Evolutionary conservation across 768 basidiomycete genomes (phyloP).

Genomic region (Tricholoma matsutake): DNA sequence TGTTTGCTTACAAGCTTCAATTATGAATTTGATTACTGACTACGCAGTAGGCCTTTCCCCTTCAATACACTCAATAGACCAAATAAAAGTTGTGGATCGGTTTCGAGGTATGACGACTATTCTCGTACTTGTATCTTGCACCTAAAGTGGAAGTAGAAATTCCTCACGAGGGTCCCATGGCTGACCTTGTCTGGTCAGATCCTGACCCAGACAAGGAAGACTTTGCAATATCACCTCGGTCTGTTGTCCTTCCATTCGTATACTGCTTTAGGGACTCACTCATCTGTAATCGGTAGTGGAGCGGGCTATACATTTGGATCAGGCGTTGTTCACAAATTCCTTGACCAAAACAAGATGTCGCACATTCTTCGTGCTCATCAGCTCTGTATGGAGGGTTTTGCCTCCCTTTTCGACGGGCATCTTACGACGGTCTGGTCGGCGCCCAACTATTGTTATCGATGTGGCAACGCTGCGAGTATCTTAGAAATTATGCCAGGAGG

Average conservation of each 20-base stretch:
- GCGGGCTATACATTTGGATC: constrained; percentile 99
- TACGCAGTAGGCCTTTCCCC: constrained; percentile 77
- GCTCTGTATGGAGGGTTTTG: constrained; percentile 98
- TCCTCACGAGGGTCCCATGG: constrained; percentile 99
- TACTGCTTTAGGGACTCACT: constrained; percentile 11
- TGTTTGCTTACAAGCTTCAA: constrained; percentile 30
- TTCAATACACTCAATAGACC: constrained; percentile 98
- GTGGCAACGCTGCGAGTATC: constrained; percentile 96
- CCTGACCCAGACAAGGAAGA: constrained; percentile 99
- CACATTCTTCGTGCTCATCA: constrained; percentile 98
- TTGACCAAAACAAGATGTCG: constrained; percentile 93
- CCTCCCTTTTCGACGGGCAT: constrained; percentile 94
- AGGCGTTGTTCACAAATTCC: constrained; percentile 96
- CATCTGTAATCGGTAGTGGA: constrained; percentile 54
- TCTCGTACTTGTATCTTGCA: constrained; percentile 14
- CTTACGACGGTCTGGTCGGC: constrained; percentile 98
- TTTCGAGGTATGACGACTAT: constrained; percentile 70
- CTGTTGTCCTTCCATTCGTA: constrained; percentile 23
- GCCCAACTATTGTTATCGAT: constrained; percentile 98
- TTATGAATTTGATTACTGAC: constrained; percentile 12
- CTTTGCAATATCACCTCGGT: constrained; percentile 98
- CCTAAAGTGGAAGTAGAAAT: constrained; percentile 64
- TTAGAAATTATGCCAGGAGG: constrained; percentile 92
- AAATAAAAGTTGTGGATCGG: constrained; percentile 98
- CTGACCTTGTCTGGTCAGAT: constrained; percentile 99